phyloP scores from a whole-genome alignment of 1,139 yeast genomes.

The Pichia sp. region DNA sequence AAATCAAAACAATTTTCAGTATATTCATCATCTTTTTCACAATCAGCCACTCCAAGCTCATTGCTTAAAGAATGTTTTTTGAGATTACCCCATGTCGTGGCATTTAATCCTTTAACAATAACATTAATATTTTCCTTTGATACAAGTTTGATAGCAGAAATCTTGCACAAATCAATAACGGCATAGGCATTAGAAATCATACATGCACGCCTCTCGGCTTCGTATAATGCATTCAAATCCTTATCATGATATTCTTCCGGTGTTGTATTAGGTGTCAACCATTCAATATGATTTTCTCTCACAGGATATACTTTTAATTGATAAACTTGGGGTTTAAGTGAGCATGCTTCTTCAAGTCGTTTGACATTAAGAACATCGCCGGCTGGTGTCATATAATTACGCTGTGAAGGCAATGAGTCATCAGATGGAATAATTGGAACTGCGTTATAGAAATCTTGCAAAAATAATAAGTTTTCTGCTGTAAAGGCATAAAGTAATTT shows the following conservation, averaged over 20 bases:
- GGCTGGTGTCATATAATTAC: conserved; percentile 27
- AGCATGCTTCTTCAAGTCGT: conserved; percentile 18
- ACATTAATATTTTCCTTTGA: conserved; percentile 29
- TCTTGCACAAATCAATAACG: conserved; percentile 51
- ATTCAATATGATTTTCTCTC: conserved; percentile 44
- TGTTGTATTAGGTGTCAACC: conserved; percentile 43
- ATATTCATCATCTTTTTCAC: conserved; percentile 29
- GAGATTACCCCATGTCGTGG: conserved; percentile 37
- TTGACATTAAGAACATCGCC: conserved; percentile 24
- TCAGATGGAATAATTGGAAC: conserved; percentile 45
- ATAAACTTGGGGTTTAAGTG: conserved; percentile 4
- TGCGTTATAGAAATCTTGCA: conserved; percentile 48
- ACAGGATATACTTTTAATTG: conserved; percentile 35
- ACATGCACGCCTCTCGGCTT: conserved; percentile 54
- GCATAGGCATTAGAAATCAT: conserved; percentile 55
- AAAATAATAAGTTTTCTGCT: conserved; percentile 54
- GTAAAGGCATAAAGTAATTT: conserved; percentile 60
- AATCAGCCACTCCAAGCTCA: conserved; percentile 5
- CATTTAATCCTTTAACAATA: conserved; percentile 35
- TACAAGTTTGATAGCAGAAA: conserved; percentile 34
- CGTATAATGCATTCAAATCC: conserved; percentile 55
- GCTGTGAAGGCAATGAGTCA: conserved; percentile 31
- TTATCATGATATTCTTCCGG: conserved; percentile 38
- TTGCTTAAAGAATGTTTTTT: no score
- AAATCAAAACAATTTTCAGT: conserved; percentile 49